Conservation (phyloP, 176 grass and related monocot species). For the Aegilops bicornis region DNA sequence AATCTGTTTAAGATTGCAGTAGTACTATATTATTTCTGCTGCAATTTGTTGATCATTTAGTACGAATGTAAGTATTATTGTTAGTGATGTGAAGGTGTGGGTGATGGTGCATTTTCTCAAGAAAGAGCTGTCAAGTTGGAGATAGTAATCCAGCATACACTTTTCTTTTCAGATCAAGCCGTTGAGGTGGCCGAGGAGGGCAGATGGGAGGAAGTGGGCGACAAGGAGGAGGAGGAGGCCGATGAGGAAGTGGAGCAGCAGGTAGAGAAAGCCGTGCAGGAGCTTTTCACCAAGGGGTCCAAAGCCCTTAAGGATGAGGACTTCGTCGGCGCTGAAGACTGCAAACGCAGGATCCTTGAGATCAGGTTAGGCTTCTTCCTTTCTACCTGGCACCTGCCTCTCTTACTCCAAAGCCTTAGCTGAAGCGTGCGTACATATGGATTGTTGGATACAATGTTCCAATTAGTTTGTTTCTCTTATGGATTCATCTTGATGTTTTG, state of each 20-base stretch:
- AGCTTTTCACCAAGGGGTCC: slow-evolving; percentile 59
- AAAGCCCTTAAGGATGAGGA: slow-evolving; percentile 71
- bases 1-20: not conserved
- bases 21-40: not conserved
- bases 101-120: not conserved
- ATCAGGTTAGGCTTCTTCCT: slow-evolving; percentile 59
- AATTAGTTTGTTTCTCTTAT: not conserved
- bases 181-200: not conserved
- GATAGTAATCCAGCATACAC: not conserved
- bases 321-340: slow-evolving; percentile 52
- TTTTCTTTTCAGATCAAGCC: slow-evolving; percentile 5
- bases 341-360: slow-evolving; percentile 63
- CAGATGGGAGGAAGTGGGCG: not conserved
- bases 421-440: not conserved
- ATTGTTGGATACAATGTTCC: not conserved
- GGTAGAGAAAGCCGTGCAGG: slow-evolving; percentile 54
- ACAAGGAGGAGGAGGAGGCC: not conserved
- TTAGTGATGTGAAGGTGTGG: not conserved
- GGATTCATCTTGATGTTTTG: not conserved
- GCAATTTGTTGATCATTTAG: not conserved
- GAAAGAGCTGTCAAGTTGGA: not conserved
- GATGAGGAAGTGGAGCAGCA: not conserved
- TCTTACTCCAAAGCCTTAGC: not conserved
- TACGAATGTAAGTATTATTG: not conserved
- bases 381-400: not conserved